Conservation (phyloP, 2,329 filamentous ascomycete species). For the Ophiocordyceps camponoti-floridani region DNA sequence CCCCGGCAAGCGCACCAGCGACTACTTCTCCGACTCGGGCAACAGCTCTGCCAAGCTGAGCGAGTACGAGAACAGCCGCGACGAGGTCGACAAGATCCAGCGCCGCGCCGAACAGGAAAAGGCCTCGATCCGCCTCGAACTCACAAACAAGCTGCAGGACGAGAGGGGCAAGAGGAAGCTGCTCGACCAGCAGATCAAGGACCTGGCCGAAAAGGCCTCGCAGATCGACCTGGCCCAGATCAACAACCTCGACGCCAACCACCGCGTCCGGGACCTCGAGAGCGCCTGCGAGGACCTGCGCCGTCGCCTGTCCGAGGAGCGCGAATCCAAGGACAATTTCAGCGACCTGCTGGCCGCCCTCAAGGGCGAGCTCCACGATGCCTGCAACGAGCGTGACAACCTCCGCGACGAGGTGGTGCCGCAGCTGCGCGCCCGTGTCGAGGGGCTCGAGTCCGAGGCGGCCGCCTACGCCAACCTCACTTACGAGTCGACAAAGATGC, state of each 20-base stretch:
- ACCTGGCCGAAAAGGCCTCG: constrained; percentile 62
- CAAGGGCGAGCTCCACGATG: constrained; percentile 62
- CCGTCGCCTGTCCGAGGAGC: constrained; percentile 68
- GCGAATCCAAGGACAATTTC: constrained; percentile 78
- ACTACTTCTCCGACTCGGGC: constrained; percentile 96
- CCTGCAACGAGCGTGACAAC: constrained; percentile 80
- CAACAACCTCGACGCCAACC: constrained; percentile 36
- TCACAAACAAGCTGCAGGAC: constrained; percentile 74
- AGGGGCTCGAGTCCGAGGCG: constrained; percentile 60
- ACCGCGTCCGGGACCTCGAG: constrained; percentile 62
- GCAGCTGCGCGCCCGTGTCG: constrained; percentile 55
- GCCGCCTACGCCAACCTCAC: constrained; percentile 53
- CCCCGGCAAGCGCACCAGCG: constrained; percentile 63
- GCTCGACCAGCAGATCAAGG: constrained; percentile 69
- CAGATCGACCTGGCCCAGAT: constrained; percentile 37
- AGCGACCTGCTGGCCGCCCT: constrained; percentile 79
- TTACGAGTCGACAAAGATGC: constrained; percentile 69
- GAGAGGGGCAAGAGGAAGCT: constrained; percentile 60
- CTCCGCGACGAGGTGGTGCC: constrained; percentile 78
- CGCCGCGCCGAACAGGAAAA: constrained; percentile 80
- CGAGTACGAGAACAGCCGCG: constrained; percentile 41
- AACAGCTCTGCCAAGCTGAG: constrained; percentile 68
- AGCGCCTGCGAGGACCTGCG: constrained; percentile 64
- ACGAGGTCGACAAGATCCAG: constrained; percentile 68
- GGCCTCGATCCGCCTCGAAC: constrained; percentile 67